phyloP scores from a whole-genome alignment of 73 alveolate species.

The Paramecium pentaurelia region DNA sequence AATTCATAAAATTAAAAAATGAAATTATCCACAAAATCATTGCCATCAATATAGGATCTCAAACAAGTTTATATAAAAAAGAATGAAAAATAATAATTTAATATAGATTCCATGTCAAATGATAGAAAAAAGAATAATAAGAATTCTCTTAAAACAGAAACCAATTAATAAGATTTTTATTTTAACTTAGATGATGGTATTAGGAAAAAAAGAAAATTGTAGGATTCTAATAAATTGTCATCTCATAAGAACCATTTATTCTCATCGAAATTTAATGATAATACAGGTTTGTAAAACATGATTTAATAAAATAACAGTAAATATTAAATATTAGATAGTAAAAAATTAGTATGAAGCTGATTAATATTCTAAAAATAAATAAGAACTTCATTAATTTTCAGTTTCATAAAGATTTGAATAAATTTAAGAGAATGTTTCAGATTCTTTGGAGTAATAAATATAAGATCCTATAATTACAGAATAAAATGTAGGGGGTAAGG shows the following conservation, averaged over 20 bases:
- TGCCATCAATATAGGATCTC: background rate
- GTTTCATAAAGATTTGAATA: background rate
- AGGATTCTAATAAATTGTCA: background rate
- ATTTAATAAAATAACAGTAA: background rate
- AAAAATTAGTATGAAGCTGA: background rate
- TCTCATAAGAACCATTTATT: background rate
- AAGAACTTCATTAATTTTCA: too few relatives aligned
- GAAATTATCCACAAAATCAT: background rate
- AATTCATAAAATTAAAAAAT: background rate
- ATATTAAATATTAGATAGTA: background rate
- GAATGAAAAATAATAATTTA: background rate
- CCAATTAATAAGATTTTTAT: background rate
- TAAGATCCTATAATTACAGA: too few relatives aligned
- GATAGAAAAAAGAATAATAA: background rate
- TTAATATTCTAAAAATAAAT: background rate
- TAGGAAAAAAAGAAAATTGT: background rate
- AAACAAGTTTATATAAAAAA: background rate
- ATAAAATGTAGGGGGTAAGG: too few relatives aligned
- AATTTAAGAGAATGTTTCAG: background rate
- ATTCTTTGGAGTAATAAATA: too few relatives aligned
- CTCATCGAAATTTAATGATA: background rate
- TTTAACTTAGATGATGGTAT: background rate
- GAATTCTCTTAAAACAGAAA: background rate
- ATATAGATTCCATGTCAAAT: background rate
- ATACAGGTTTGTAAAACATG: background rate